A percentile compares a stretch with the other conserved stretches of the same genome.
phyloP scores from a whole-genome alignment of 2,329 filamentous ascomycete species.

The Talaromyces sp. region DNA sequence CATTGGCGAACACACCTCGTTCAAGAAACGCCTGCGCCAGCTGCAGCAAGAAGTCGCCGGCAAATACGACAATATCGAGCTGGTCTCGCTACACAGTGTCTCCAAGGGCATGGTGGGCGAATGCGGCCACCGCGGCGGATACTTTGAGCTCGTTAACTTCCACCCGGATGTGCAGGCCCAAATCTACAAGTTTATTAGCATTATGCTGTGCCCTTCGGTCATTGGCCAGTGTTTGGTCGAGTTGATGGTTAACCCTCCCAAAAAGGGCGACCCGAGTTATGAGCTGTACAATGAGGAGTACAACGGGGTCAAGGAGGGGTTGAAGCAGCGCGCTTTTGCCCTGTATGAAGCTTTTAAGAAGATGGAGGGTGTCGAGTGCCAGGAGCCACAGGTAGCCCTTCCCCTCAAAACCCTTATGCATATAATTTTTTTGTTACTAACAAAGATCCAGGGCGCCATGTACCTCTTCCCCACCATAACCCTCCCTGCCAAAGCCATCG shows the following conservation, averaged over 20 bases:
- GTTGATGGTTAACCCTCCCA: constrained; percentile 94
- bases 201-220: constrained; percentile 92
- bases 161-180: constrained; percentile 78
- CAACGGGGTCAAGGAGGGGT: constrained; percentile 69
- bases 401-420: constrained; percentile 15
- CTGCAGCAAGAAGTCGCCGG: constrained; percentile 69
- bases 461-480: constrained; percentile 96
- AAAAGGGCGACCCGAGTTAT: constrained; percentile 74
- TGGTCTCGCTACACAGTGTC: constrained; percentile 85
- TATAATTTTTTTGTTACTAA: not conserved
- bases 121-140: constrained; percentile 94
- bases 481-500: constrained; percentile 68
- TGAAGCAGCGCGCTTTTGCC: constrained; percentile 74
- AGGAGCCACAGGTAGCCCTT: constrained; percentile 59
- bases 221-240: constrained; percentile 95
- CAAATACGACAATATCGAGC: constrained; percentile 78
- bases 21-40: constrained; percentile 80
- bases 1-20: constrained; percentile 86
- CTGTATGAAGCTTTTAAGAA: constrained; percentile 84
- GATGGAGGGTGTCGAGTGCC: constrained; percentile 95
- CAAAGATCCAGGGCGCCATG: constrained; percentile 69
- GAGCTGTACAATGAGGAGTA: constrained; percentile 82
- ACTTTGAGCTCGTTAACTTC: constrained; percentile 94
- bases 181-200: constrained; percentile 98
- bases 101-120: constrained; percentile 99